These are phyloP conservation scores for Starmerella vaccinii DNA, from an alignment of 805 yeast species.

Conservation along the genomic window DNA sequence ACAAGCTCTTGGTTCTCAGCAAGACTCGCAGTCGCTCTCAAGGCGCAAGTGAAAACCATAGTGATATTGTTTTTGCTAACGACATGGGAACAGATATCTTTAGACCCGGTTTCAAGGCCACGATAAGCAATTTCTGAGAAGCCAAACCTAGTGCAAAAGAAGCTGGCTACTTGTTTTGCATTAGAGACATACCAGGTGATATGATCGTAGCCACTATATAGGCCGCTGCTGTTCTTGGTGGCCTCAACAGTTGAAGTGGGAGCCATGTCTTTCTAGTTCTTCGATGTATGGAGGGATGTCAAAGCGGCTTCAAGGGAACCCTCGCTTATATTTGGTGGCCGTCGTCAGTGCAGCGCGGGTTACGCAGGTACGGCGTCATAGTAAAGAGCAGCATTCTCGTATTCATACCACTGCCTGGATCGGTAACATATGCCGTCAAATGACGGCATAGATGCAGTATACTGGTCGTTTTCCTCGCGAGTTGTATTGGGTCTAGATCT, in stretches of 20 bases:
- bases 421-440: background rate
- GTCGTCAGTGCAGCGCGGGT: no score
- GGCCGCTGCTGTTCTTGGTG: background rate
- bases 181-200: conserved; percentile 66
- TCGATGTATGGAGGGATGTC: background rate
- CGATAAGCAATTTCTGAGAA: conserved; percentile 51
- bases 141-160: conserved; percentile 49
- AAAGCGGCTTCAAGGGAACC: no score
- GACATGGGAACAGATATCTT: conserved; percentile 47
- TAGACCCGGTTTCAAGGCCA: conserved; percentile 61
- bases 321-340: no score
- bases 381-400: background rate
- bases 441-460: background rate
- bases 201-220: conserved; percentile 41
- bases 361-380: background rate
- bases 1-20: conserved; percentile 26
- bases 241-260: background rate
- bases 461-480: background rate
- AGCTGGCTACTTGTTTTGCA: conserved; percentile 52
- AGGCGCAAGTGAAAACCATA: conserved; percentile 39
- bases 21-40: conserved; percentile 27
- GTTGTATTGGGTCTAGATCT: background rate
- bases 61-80: conserved; percentile 46
- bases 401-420: background rate
- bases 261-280: background rate